Evolutionary conservation across 257 asterid genomes (phyloP).

Genomic region (Nicotiana noctiflora): DNA sequence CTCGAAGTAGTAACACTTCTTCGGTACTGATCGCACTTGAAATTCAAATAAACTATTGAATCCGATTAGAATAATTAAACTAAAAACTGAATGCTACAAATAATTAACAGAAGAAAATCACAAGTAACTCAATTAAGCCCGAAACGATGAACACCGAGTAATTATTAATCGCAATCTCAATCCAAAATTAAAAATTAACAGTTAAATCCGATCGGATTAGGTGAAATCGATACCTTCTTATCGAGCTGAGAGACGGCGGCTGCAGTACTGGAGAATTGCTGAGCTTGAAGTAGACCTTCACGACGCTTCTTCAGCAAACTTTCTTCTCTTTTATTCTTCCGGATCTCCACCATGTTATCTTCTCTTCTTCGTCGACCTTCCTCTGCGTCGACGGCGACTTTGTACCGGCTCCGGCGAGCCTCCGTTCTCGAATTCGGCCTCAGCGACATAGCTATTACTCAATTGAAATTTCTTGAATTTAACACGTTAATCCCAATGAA

Average conservation of each 20-base stretch:
- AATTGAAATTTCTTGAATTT: slow-evolving; percentile 18
- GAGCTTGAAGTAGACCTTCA: slow-evolving; percentile 56
- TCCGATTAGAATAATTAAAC: background rate
- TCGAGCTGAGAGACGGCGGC: slow-evolving; percentile 46
- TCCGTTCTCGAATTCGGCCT: slow-evolving; percentile 82
- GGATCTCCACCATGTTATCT: slow-evolving; percentile 95
- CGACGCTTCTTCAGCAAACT: slow-evolving; percentile 87
- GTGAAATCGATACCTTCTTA: slow-evolving; percentile 48
- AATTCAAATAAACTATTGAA: background rate
- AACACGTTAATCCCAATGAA: background rate
- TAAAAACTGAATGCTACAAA: background rate
- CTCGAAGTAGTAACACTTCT: background rate
- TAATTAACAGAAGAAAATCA: background rate
- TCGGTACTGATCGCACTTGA: background rate
- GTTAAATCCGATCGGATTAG: background rate
- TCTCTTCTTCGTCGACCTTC: slow-evolving; percentile 92
- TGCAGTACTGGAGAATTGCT: slow-evolving; percentile 46
- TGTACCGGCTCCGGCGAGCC: slow-evolving; percentile 90
- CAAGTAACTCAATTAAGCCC: background rate
- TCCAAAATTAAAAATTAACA: background rate
- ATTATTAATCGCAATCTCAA: background rate
- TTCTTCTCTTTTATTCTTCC: slow-evolving; percentile 86
- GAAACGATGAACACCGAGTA: background rate
- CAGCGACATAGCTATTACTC: slow-evolving; percentile 58
- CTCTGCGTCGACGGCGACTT: slow-evolving; percentile 96